Evolutionary conservation across 768 basidiomycete species (phyloP).

Genomic region (Amyloporia xantha): DNA sequence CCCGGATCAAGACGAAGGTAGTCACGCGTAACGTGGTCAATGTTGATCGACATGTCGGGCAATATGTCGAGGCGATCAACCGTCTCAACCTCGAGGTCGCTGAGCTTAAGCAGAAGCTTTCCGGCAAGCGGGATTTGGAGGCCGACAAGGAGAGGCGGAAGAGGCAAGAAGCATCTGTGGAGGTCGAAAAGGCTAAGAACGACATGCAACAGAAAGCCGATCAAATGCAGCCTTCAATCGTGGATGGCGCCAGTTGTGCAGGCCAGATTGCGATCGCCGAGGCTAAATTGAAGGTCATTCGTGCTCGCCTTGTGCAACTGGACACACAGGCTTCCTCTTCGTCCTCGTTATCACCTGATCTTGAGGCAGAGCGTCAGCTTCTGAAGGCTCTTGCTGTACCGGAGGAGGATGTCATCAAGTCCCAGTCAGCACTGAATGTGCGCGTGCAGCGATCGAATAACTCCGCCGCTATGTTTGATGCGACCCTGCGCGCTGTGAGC

Average conservation of each 20-base stretch:
- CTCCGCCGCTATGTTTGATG: conserved; percentile 76
- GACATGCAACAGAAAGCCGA: conserved; percentile 70
- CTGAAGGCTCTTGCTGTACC: conserved; percentile 59
- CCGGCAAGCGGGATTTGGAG: conserved; percentile 60
- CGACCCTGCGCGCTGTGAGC: conserved; percentile 75
- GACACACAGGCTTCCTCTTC: conserved; percentile 34
- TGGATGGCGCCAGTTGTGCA: conserved; percentile 69
- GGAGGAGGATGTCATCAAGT: conserved; percentile 61
- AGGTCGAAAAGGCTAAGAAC: conserved; percentile 65
- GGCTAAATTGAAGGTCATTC: conserved; percentile 57
- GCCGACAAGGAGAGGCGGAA: conserved; percentile 58
- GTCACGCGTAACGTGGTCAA: conserved; percentile 93
- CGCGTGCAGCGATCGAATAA: conserved; percentile 67
- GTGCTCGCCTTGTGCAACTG: conserved; percentile 53
- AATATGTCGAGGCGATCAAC: conserved; percentile 93
- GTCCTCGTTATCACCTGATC: conserved; percentile 40
- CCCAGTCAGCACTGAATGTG: conserved; percentile 50
- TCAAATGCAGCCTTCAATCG: conserved; percentile 62
- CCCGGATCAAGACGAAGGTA: conserved; percentile 97
- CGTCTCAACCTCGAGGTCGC: conserved; percentile 78
- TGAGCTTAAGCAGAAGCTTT: conserved; percentile 80
- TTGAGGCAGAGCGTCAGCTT: conserved; percentile 69
- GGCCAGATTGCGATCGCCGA: conserved; percentile 69
- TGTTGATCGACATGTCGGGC: conserved; percentile 90
- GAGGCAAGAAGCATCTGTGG: conserved; percentile 61